Evolutionary conservation across 208 protist species (phyloP).

Genomic region (Porcisia hertigi): DNA sequence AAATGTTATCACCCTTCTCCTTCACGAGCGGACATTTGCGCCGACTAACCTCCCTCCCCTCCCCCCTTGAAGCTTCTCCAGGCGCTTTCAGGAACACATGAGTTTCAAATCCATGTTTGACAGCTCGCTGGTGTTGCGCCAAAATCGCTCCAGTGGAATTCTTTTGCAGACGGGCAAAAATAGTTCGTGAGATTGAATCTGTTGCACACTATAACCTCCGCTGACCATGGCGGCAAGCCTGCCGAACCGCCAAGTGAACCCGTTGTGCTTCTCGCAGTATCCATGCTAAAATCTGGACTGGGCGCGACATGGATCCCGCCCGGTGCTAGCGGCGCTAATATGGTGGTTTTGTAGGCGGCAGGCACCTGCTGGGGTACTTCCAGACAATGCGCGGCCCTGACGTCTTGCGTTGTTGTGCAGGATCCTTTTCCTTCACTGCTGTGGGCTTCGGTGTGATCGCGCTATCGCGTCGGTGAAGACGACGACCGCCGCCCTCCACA

Average conservation of each 20-base stretch:
- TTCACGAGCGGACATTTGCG: conserved; percentile 1
- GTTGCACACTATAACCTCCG: conserved; percentile 81
- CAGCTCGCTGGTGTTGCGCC: conserved; percentile 39
- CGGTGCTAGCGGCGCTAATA: conserved; percentile 50
- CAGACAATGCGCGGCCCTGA: conserved; percentile 17
- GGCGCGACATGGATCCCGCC: conserved; percentile 62
- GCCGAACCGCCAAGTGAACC: conserved; percentile 57
- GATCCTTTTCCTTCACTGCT: conserved; percentile 1
- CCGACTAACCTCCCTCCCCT: neutral
- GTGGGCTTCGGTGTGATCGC: conserved; percentile 4
- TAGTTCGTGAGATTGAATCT: conserved; percentile 31
- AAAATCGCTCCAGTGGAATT: conserved; percentile 53
- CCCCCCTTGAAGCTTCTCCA: no score
- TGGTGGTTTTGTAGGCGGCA: conserved; percentile 21
- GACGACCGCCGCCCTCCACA: neutral
- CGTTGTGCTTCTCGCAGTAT: conserved; percentile 42
- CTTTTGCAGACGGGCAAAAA: conserved; percentile 59
- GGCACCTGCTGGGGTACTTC: conserved; percentile 7
- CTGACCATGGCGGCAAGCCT: conserved; percentile 44
- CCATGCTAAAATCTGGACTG: conserved; percentile 47
- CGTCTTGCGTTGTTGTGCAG: conserved; percentile 3
- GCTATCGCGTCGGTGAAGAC: neutral
- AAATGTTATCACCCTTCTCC: no score
- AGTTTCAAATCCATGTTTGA: conserved; percentile 20
- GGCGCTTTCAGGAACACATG: conserved; percentile 8